Conservation (phyloP, 2,329 filamentous ascomycete species). For the Lachnellula occidentalis region DNA sequence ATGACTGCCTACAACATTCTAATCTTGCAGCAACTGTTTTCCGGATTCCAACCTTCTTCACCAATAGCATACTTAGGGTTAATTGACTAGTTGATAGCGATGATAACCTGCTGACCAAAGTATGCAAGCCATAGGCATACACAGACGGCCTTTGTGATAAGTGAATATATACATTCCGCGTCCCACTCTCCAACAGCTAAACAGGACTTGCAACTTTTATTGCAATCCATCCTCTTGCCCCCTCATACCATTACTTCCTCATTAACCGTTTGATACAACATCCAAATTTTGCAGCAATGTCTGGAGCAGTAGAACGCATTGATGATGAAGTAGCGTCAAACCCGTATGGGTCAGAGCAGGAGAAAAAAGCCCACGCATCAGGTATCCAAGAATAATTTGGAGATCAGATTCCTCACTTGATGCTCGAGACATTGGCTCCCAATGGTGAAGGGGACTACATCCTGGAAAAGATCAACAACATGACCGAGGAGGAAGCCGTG, state of each 20-base stretch:
- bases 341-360: slow-evolving; percentile 20
- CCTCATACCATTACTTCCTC: background rate
- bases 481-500: slow-evolving; percentile 39
- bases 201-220: background rate
- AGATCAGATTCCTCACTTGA: slow-evolving; percentile 36
- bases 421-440: slow-evolving; percentile 38
- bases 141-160: too few relatives aligned
- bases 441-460: slow-evolving; percentile 41
- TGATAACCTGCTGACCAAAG: background rate
- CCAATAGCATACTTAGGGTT: background rate
- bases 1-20: background rate
- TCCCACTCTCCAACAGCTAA: background rate
- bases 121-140: background rate
- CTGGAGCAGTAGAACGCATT: slow-evolving; percentile 9
- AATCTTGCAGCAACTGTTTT: background rate
- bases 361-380: slow-evolving; percentile 24
- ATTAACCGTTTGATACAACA: too few relatives aligned
- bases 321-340: slow-evolving; percentile 4
- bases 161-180: too few relatives aligned
- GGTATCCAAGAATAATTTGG: slow-evolving; percentile 18
- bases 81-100: background rate
- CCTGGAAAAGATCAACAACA: slow-evolving; percentile 37
- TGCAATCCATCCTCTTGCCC: background rate
- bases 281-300: slow-evolving; percentile 6
- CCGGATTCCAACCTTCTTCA: background rate